phyloP scores from a whole-genome alignment of 202 grass and related monocot genomes.

The Zoysia matrella region DNA sequence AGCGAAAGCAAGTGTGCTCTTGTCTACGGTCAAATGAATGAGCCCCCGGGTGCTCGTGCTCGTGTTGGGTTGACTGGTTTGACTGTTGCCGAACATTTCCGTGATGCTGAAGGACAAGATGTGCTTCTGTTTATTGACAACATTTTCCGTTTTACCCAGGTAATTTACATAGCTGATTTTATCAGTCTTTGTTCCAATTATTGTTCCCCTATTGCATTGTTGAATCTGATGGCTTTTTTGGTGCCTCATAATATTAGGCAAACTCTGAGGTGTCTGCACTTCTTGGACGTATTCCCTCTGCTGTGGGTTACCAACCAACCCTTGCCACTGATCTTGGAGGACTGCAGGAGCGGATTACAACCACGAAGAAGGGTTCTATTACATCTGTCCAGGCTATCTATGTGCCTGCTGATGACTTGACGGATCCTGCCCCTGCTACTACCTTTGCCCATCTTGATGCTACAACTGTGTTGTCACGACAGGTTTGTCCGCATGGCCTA shows the following conservation, averaged over 20 bases:
- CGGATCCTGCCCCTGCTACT: constrained; percentile 97
- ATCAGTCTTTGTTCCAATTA: background rate
- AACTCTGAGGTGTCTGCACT: constrained; percentile 79
- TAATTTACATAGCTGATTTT: constrained; percentile 18
- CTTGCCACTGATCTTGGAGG: constrained; percentile 99
- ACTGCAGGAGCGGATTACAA: constrained; percentile 96
- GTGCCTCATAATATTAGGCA: constrained; percentile 58
- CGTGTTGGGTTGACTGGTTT: constrained; percentile 96
- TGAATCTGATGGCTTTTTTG: constrained; percentile 3
- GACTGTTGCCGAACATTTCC: constrained; percentile 49
- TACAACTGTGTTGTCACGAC: constrained; percentile 87
- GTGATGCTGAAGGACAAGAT: constrained; percentile 50
- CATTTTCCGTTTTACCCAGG: constrained; percentile 99
- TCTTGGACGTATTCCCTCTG: constrained; percentile 72
- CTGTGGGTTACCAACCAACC: constrained; percentile 99
- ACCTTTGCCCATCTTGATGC: constrained; percentile 66
- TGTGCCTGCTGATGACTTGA: constrained; percentile 99
- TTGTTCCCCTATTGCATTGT: background rate
- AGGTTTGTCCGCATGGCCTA: constrained; percentile 50
- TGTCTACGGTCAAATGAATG: constrained; percentile 99
- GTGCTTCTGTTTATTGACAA: constrained; percentile 99
- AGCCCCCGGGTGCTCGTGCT: constrained; percentile 97
- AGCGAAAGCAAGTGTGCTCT: constrained; percentile 98
- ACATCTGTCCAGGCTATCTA: constrained; percentile 99
- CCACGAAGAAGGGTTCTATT: constrained; percentile 99